Base-by-base conservation (phyloP, 208 protist species). In the Tritrichomonas musculus region DNA sequence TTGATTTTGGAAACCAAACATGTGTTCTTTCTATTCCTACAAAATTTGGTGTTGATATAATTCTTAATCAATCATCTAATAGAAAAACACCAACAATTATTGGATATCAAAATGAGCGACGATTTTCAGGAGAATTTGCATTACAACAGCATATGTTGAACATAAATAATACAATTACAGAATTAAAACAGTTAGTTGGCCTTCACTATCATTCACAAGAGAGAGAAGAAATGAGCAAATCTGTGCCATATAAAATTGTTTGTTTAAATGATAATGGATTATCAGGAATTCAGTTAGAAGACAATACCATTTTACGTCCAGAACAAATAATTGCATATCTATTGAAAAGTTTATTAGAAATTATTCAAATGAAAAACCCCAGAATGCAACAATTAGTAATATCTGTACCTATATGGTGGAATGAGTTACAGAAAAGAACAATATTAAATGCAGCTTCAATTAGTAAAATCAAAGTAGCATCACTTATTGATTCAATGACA, bases 1-100 rank as follows among this genome's bases (percentile, higher is more conserved):
- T 94, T 9, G 94, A 94, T 66, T 92, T 94, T 57, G 94, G 94
- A 9, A 93, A 94, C 69, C 36, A 93, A 60, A 94, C 92, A 39
- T 94, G 94, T 65, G 36, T 94, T n/a, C 93, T 94, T 25, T n/a
- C 69, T 27, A 53, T 94, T 50, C 93, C 94, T 8, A 36, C 53
- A 4, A 92, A 73, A 3, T 73, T 73, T n/a, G 75, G 88, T 65
- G 92, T 94, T n/a, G 94, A 93, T 80, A 69, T 94, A 49, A 49
- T 94, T 27, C 55, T 30, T 44, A 94, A 94, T 65, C 84, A 94
- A 77, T 53, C 94, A 22, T 93, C 92, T 33, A 92, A 94, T 47
- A 93, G 94, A 14, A 22, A 80, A 13, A 94, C 94, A 55, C 93
- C 94, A 77, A 53, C 94, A 55, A 64, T 94, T 44, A 66, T 94